Conservation (phyloP, 768 basidiomycete genomes). For the Porphyrellus cyaneotinctus region DNA sequence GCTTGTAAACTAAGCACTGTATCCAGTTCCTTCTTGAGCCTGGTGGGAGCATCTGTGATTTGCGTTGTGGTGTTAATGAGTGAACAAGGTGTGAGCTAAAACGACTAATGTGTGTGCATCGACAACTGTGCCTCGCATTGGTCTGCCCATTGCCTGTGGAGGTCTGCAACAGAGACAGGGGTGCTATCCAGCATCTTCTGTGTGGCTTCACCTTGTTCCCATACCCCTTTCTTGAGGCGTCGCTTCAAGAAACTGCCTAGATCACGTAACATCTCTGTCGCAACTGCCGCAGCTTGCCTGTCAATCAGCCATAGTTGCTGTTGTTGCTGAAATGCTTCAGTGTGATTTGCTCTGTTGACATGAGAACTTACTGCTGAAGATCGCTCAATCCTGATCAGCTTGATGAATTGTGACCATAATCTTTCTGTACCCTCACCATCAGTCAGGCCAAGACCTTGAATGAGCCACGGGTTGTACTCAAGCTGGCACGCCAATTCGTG, state of each 20-base stretch:
- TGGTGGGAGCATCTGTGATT: neutral
- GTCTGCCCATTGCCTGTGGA: neutral
- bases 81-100: neutral
- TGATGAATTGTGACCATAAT: neutral
- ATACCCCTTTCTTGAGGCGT: neutral
- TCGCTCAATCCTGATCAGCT: neutral
- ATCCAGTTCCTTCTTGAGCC: constrained; percentile 8
- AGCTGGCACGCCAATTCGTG: constrained; percentile 26
- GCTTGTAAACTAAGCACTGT: constrained; percentile 21
- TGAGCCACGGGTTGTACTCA: neutral
- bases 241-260: neutral
- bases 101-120: neutral
- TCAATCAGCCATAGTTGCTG: neutral
- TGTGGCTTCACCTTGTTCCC: neutral
- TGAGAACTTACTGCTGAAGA: neutral
- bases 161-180: neutral
- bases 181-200: neutral
- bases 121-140: neutral
- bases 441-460: constrained; percentile 21
- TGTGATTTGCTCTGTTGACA: neutral
- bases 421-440: neutral
- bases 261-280: neutral
- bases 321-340: neutral
- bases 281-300: neutral
- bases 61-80: too few relatives aligned